These are phyloP conservation scores for Eucalyptus marginata DNA, from an alignment of 345 rosid genomes.

Conservation along the genomic window DNA sequence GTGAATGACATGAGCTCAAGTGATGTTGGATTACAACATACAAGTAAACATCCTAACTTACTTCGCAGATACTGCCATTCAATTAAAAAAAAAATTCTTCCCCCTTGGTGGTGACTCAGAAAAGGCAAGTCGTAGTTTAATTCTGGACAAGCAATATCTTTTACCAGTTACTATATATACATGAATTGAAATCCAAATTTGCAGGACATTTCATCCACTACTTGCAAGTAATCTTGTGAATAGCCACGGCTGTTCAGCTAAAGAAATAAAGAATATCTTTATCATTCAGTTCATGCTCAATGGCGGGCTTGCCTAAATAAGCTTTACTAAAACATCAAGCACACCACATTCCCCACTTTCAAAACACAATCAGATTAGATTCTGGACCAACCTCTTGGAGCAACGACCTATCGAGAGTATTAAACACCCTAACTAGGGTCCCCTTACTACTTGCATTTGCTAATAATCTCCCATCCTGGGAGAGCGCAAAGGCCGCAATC, in stretches of 20 bases:
- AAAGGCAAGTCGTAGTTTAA: background rate
- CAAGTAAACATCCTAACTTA: background rate
- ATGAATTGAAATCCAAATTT: background rate
- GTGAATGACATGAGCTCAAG: background rate
- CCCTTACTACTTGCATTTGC: slow-evolving; percentile 46
- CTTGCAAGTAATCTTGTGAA: background rate
- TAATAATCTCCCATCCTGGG: slow-evolving; percentile 25
- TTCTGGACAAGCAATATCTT: background rate
- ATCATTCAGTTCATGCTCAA: background rate
- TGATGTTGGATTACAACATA: background rate
- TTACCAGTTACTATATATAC: background rate
- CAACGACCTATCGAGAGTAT: slow-evolving; percentile 20
- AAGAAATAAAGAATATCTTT: background rate
- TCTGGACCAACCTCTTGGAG: slow-evolving; percentile 28
- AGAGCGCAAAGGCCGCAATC: slow-evolving; percentile 17
- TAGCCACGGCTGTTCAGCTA: background rate
- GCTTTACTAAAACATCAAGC: background rate
- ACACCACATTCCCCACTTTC: background rate
- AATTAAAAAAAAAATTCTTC: background rate
- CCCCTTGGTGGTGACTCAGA: background rate
- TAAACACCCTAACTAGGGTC: slow-evolving; percentile 35
- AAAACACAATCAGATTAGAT: background rate
- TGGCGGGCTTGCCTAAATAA: background rate
- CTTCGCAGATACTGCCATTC: background rate
- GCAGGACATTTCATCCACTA: background rate